Conservation (phyloP, 306 rosid species). For the Echinosophora koreensis region DNA sequence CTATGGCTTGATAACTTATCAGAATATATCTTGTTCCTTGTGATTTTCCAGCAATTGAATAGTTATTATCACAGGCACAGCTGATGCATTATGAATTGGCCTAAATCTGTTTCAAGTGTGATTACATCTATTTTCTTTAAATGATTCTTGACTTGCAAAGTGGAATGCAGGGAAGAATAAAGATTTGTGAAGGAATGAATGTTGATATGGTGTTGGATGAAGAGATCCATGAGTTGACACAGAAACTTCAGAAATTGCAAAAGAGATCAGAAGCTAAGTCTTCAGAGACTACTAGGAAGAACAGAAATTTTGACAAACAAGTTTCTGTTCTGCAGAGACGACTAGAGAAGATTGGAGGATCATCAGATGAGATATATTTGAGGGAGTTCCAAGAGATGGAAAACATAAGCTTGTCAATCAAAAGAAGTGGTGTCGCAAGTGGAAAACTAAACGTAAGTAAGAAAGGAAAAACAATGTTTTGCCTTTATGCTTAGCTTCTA, state of each 20-base stretch:
- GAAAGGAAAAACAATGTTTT: background rate
- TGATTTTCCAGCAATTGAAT: background rate
- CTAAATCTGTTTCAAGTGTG: slow-evolving; percentile 1
- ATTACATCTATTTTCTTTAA: background rate
- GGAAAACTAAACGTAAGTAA: slow-evolving; percentile 73
- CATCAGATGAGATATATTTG: slow-evolving; percentile 61
- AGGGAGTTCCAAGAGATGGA: slow-evolving; percentile 73
- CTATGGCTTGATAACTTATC: background rate
- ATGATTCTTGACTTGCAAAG: slow-evolving; percentile 38
- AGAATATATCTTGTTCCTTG: background rate
- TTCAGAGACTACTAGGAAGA: slow-evolving; percentile 40
- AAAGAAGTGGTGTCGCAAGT: slow-evolving; percentile 59
- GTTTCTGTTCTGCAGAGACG: slow-evolving; percentile 61
- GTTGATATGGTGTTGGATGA: slow-evolving; percentile 62
- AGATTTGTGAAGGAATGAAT: slow-evolving; percentile 67
- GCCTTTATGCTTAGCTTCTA: background rate
- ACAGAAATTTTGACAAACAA: slow-evolving; percentile 72
- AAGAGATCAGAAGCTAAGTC: slow-evolving; percentile 60
- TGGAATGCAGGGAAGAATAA: slow-evolving; percentile 72
- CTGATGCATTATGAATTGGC: background rate
- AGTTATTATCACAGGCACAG: background rate
- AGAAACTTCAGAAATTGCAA: slow-evolving; percentile 71
- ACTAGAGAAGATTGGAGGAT: slow-evolving; percentile 66
- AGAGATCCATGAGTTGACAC: slow-evolving; percentile 68
- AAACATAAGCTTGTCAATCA: slow-evolving; percentile 63